Evolutionary conservation across 1,284 basidiomycete species (phyloP), one percentile per base, ranked within the genome.

Genomic region (Vanrija pseudolonga): DNA sequence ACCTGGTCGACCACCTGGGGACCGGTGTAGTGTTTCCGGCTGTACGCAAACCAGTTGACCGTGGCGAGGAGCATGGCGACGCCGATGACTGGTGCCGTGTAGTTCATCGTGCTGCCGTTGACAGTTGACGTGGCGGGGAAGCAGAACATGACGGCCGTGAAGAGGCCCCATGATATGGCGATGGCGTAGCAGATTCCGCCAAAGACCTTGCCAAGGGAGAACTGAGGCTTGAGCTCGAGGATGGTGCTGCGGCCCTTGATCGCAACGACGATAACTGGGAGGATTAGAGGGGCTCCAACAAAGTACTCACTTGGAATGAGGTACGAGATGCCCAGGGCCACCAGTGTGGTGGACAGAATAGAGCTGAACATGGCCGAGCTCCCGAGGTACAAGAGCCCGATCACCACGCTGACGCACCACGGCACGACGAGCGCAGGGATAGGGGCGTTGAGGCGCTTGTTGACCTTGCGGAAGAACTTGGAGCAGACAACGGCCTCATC

Each of bases 381-480:
- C 70, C 48, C 84, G 77, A 62, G 82, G 77, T 46, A 46, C 72
- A 39, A 82, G 64, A 59, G 82, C 77, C 64, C 65, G 38, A 66
- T 66, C 37, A 68, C 57, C 37, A 65, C 53, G 28, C 55, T 55
- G 53, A 85, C 77, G 4, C 61, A 45, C 1, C 81, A 82, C 17
- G 82, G 82, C 11, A 86, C 73, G 4, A 83, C 63, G 52, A 85
- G 79, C 0, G 83, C 81, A 51, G 83, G 81, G 24, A 81, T 81
- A 81, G 7, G 83, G 78, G 54, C 79, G 23, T 50, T 50, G 79
- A 18, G 68, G 70, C 43, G 56, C 54, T 58, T 80, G 79, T 55
- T 84, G 74, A 32, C 72, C 70, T 2, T 80, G 69, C 64, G 85
- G 83, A 50, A 77, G 67, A 4, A 46, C 42, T 28, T 80, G 79